These are phyloP conservation scores for Ogataea thermomethanolica DNA, from an alignment of 805 yeast genomes.

Conservation along the genomic window DNA sequence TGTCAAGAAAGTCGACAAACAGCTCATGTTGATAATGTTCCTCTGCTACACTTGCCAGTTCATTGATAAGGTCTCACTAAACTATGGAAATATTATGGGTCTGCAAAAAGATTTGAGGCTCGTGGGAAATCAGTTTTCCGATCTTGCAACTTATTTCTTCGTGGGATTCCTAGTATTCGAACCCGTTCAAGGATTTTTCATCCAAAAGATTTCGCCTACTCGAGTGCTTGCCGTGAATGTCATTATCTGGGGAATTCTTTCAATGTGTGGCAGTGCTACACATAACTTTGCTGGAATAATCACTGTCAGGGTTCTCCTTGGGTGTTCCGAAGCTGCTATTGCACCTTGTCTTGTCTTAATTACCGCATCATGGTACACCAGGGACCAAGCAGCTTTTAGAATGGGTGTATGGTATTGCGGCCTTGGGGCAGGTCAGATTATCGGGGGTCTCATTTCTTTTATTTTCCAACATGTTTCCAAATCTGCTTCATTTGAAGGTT, in stretches of 20 bases:
- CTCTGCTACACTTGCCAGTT: constrained; percentile 51
- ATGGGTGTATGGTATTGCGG: constrained; percentile 36
- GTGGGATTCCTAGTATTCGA: constrained; percentile 60
- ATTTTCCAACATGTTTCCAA: constrained; percentile 49
- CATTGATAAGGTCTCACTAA: constrained; percentile 53
- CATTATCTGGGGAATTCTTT: constrained; percentile 57
- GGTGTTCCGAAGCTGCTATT: constrained; percentile 29
- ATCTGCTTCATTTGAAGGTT: constrained; percentile 42
- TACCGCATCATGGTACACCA: constrained; percentile 33
- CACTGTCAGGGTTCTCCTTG: constrained; percentile 35
- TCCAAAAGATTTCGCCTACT: constrained; percentile 57
- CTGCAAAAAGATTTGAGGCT: constrained; percentile 45
- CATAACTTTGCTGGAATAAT: constrained; percentile 41
- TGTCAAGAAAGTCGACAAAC: constrained; percentile 44
- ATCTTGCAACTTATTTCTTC: constrained; percentile 35
- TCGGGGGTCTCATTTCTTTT: constrained; percentile 46
- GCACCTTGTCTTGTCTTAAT: constrained; percentile 35
- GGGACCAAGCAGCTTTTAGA: constrained; percentile 32
- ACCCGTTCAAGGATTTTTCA: constrained; percentile 41
- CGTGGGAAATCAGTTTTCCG: constrained; percentile 36
- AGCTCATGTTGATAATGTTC: constrained; percentile 47
- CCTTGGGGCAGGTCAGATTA: constrained; percentile 41
- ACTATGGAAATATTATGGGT: constrained; percentile 55
- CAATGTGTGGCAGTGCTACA: constrained; percentile 45
- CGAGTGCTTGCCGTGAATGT: constrained; percentile 47